phyloP scores from a whole-genome alignment of 1,284 basidiomycete genomes.

The Clitocybe nebularis region DNA sequence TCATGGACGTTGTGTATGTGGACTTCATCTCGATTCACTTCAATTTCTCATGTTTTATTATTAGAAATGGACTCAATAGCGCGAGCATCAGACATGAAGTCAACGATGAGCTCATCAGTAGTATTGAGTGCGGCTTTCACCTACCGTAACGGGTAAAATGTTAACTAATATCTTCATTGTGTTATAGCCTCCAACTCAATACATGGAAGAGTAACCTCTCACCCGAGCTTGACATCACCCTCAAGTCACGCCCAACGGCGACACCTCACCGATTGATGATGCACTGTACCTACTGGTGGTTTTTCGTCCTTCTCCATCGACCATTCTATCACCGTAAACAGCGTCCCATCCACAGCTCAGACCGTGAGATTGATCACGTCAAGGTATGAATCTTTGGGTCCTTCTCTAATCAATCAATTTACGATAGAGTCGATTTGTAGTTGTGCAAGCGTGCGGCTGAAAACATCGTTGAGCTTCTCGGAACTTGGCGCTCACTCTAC shows the following conservation, averaged over 20 bases:
- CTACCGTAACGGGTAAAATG: too few relatives aligned
- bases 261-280: constrained; percentile 62
- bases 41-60: background rate
- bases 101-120: constrained; percentile 45
- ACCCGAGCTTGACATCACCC: constrained; percentile 49
- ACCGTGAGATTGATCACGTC: constrained; percentile 46
- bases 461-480: constrained; percentile 57
- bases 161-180: background rate
- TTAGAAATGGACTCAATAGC: constrained; percentile 41
- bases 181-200: constrained; percentile 50
- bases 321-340: constrained; percentile 55
- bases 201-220: constrained; percentile 57
- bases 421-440: too few relatives aligned
- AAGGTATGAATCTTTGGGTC: too few relatives aligned
- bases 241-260: constrained; percentile 43
- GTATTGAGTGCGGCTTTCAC: constrained; percentile 43
- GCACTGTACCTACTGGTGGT: constrained; percentile 62
- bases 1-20: constrained; percentile 60
- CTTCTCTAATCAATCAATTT: too few relatives aligned
- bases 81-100: constrained; percentile 33
- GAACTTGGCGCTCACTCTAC: constrained; percentile 54
- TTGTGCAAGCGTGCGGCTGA: constrained; percentile 63
- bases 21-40: background rate
- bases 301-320: constrained; percentile 60
- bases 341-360: constrained; percentile 34